phyloP scores from a whole-genome alignment of 2,329 filamentous ascomycete genomes.

The Zelopaecilomyces penicillatus region DNA sequence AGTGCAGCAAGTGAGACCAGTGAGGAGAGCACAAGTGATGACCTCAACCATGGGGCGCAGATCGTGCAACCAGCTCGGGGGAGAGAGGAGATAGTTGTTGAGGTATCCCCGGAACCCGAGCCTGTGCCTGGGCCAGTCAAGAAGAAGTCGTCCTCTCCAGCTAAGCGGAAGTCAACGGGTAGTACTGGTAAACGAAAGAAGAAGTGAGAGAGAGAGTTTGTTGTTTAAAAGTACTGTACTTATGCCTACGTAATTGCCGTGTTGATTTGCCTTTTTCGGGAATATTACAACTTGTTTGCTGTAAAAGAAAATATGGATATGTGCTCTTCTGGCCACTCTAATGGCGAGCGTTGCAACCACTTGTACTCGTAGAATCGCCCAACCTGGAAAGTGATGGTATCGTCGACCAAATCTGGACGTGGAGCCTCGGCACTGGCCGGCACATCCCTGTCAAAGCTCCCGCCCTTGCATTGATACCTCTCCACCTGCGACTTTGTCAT shows the following conservation, averaged over 20 bases:
- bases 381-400: background rate
- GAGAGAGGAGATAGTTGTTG: slow-evolving; percentile 31
- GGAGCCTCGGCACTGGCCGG: slow-evolving; percentile 19
- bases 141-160: slow-evolving; percentile 33
- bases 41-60: slow-evolving; percentile 25
- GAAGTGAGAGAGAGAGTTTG: slow-evolving; percentile 16
- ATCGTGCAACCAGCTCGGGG: slow-evolving; percentile 20
- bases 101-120: slow-evolving; percentile 25
- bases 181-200: slow-evolving; percentile 26
- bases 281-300: too few species aligned
- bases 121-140: slow-evolving; percentile 11
- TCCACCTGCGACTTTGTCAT: background rate
- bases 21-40: slow-evolving; percentile 30
- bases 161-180: slow-evolving; percentile 30
- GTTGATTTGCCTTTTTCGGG: background rate
- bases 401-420: background rate
- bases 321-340: too few species aligned
- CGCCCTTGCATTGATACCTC: background rate
- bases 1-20: slow-evolving; percentile 28
- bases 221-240: background rate
- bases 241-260: background rate
- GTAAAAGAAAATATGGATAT: too few species aligned
- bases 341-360: background rate
- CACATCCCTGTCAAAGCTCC: slow-evolving; percentile 14
- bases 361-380: background rate